These are phyloP conservation scores for Talaromyces proteolyticus DNA, from an alignment of 495 filamentous ascomycete genomes.

Conservation along the genomic window DNA sequence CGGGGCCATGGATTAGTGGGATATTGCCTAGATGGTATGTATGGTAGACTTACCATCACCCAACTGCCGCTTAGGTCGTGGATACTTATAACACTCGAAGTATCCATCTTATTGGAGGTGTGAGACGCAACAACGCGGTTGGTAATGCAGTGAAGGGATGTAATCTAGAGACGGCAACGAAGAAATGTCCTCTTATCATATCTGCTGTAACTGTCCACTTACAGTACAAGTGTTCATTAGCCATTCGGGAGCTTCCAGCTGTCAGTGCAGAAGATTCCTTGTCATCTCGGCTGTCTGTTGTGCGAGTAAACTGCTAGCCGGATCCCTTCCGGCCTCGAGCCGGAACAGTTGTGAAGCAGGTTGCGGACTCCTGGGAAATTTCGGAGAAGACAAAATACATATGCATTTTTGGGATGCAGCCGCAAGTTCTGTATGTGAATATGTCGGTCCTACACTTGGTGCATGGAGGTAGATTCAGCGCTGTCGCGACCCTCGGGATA, in stretches of 20 bases:
- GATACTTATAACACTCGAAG: neutral
- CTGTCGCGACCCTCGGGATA: no score
- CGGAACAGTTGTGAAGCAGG: neutral
- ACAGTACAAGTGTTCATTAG: no score
- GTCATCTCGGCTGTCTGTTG: neutral
- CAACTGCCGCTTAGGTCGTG: slow-evolving; percentile 1
- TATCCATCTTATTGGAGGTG: neutral
- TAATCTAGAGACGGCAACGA: neutral
- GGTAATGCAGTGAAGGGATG: neutral
- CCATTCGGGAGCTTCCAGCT: neutral
- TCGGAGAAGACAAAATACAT: no score
- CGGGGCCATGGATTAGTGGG: neutral
- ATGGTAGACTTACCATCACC: neutral
- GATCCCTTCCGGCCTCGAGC: neutral
- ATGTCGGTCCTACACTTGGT: no score
- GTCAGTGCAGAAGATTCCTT: neutral
- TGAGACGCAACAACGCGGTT: neutral
- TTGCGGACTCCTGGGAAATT: neutral
- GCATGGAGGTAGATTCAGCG: no score
- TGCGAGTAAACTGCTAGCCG: neutral
- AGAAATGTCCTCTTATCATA: no score
- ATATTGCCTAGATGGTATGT: neutral
- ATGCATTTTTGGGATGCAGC: no score
- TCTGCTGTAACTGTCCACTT: no score
- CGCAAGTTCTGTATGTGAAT: no score